These are phyloP conservation scores for Pseudonitzschia delicatissima DNA, from an alignment of 108 stramenopile genomes.

Conservation along the genomic window DNA sequence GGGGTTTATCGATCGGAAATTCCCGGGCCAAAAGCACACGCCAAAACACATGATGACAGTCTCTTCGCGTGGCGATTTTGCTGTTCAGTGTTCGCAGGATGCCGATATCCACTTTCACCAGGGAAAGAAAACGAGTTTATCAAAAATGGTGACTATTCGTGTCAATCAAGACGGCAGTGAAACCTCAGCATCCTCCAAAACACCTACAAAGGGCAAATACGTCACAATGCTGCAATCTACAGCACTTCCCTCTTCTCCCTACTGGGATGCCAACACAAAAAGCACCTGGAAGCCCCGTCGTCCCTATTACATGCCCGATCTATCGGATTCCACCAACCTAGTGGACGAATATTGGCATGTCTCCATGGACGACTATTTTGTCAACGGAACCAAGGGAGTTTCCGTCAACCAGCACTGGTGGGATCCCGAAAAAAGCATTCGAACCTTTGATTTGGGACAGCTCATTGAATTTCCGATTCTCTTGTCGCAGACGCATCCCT, in stretches of 20 bases:
- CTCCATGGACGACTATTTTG: conserved; percentile 16
- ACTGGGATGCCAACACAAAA: not conserved
- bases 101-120: conserved; percentile 26
- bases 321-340: not conserved
- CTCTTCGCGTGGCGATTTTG: conserved; percentile 40
- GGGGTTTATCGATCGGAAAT: conserved; percentile 38
- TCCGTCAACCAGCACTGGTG: conserved; percentile 27
- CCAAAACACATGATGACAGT: conserved; percentile 27
- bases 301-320: conserved; percentile 29
- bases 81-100: conserved; percentile 26
- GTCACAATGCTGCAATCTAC: not conserved
- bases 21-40: not conserved
- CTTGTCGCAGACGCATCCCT: conserved; percentile 30
- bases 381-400: conserved; percentile 14
- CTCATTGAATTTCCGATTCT: conserved; percentile 36
- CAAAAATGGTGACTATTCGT: conserved; percentile 12
- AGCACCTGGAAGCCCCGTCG: conserved; percentile 23
- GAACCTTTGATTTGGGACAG: conserved; percentile 21
- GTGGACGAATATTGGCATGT: conserved; percentile 23
- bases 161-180: not conserved
- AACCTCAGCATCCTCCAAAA: not conserved
- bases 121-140: not conserved
- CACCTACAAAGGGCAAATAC: not conserved
- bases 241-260: not conserved
- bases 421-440: conserved; percentile 21